phyloP scores from a whole-genome alignment of 441 rosid species.

The Erysimum cheiri region DNA sequence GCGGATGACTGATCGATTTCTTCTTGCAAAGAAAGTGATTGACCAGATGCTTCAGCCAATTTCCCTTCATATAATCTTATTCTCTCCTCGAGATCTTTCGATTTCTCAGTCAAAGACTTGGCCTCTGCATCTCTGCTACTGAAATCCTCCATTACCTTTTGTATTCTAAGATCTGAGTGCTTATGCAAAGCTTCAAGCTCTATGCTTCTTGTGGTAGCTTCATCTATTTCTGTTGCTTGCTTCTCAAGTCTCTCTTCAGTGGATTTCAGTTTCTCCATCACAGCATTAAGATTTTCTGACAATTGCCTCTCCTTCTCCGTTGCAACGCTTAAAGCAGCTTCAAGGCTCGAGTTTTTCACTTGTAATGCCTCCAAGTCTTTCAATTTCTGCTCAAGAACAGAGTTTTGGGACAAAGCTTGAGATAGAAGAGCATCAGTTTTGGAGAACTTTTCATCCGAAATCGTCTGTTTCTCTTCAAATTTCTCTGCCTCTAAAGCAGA shows the following conservation, averaged over 20 bases:
- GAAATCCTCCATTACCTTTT: slow-evolving; percentile 48
- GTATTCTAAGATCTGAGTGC: slow-evolving; percentile 61
- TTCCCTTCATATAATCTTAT: slow-evolving; percentile 54
- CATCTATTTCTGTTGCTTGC: slow-evolving; percentile 60
- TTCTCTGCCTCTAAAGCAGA: not conserved
- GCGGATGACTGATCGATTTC: slow-evolving; percentile 61
- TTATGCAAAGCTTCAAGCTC: slow-evolving; percentile 67
- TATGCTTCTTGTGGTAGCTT: slow-evolving; percentile 53
- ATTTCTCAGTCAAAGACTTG: slow-evolving; percentile 54
- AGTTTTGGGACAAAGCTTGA: slow-evolving; percentile 69
- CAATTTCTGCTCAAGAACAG: slow-evolving; percentile 73
- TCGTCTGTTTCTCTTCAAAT: slow-evolving; percentile 55
- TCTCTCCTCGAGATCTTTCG: slow-evolving; percentile 53
- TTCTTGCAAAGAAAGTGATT: slow-evolving; percentile 60
- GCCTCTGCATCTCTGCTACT: slow-evolving; percentile 56
- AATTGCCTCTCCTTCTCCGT: slow-evolving; percentile 62
- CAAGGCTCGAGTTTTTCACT: slow-evolving; percentile 64
- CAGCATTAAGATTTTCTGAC: slow-evolving; percentile 52
- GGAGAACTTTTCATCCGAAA: slow-evolving; percentile 57
- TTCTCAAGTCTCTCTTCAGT: slow-evolving; percentile 67
- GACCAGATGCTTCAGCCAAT: slow-evolving; percentile 50
- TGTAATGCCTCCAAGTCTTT: slow-evolving; percentile 72
- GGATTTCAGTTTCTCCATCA: slow-evolving; percentile 65
- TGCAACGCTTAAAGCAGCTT: slow-evolving; percentile 60
- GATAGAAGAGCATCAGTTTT: slow-evolving; percentile 63